Evolutionary conservation across 140 eudicot species (phyloP).

Genomic region (Stevia rebaudiana): DNA sequence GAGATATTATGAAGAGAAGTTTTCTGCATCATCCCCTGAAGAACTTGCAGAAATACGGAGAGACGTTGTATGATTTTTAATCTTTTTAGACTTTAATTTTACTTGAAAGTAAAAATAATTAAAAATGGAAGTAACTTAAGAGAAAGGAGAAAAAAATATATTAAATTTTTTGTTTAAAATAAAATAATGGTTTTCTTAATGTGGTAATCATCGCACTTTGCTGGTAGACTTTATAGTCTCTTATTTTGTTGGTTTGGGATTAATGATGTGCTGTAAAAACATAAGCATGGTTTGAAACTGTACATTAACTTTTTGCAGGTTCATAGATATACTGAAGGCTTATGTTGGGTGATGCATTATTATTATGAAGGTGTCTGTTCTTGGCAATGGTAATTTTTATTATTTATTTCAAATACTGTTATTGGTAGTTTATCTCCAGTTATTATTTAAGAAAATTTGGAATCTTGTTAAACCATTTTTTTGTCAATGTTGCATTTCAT

Average conservation of each 20-base stretch:
- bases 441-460: not conserved
- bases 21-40: constrained; percentile 59
- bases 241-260: not conserved
- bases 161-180: too few relatives aligned
- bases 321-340: constrained; percentile 74
- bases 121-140: not conserved
- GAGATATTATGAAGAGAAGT: constrained; percentile 92
- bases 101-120: not conserved
- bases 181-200: too few relatives aligned
- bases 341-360: constrained; percentile 98
- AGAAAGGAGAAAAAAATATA: not conserved
- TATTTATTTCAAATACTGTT: not conserved
- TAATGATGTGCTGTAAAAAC: not conserved
- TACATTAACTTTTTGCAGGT: constrained; percentile 40
- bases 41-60: constrained; percentile 65
- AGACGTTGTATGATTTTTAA: constrained; percentile 59
- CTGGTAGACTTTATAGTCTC: not conserved
- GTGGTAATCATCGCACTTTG: too few relatives aligned
- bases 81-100: not conserved
- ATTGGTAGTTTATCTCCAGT: not conserved
- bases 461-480: constrained; percentile 6
- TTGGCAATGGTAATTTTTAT: constrained; percentile 69
- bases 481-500: not conserved
- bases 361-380: constrained; percentile 99
- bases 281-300: not conserved